Conservation (phyloP, 495 filamentous ascomycete genomes). For the Talaromyces thailandensis region DNA sequence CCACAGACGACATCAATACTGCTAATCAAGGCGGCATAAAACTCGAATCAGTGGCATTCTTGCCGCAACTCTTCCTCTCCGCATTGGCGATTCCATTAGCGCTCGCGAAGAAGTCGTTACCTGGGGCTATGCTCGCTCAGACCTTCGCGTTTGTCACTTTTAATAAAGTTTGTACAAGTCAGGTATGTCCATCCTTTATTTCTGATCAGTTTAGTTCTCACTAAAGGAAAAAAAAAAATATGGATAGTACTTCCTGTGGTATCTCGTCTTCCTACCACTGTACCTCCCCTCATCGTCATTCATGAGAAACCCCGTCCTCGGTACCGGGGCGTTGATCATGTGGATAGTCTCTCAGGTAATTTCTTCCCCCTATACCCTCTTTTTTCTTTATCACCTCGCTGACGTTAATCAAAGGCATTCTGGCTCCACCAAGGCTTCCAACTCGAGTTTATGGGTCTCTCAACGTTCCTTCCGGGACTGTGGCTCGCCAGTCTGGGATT, state of each 20-base stretch:
- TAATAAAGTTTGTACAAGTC: slow-evolving; percentile 97
- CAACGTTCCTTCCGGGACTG: slow-evolving; percentile 76
- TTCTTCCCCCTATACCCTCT: neutral
- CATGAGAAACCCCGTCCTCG: slow-evolving; percentile 45
- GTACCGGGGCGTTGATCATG: slow-evolving; percentile 50
- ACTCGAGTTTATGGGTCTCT: slow-evolving; percentile 81
- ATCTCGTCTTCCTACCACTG: slow-evolving; percentile 83
- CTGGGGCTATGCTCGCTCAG: slow-evolving; percentile 92
- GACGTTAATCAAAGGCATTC: slow-evolving; percentile 42
- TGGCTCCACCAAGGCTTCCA: slow-evolving; percentile 88
- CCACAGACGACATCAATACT: slow-evolving; percentile 18
- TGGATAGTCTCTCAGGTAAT: slow-evolving; percentile 65
- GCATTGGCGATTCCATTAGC: slow-evolving; percentile 67
- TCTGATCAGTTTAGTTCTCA: neutral
- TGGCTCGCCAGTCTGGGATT: slow-evolving; percentile 69
- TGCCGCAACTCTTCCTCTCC: slow-evolving; percentile 76
- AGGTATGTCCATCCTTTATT: slow-evolving; percentile 45
- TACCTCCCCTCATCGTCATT: slow-evolving; percentile 78
- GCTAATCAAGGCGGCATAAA: slow-evolving; percentile 18
- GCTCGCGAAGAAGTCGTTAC: slow-evolving; percentile 73
- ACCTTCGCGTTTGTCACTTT: slow-evolving; percentile 96
- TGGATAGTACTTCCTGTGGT: slow-evolving; percentile 91
- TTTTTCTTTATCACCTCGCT: neutral
- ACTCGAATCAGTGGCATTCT: slow-evolving; percentile 75
- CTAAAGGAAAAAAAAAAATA: slow-evolving; percentile 2